Evolutionary conservation across 177 flowering plant genomes (phyloP).

Genomic region (Vitis hybrid): DNA sequence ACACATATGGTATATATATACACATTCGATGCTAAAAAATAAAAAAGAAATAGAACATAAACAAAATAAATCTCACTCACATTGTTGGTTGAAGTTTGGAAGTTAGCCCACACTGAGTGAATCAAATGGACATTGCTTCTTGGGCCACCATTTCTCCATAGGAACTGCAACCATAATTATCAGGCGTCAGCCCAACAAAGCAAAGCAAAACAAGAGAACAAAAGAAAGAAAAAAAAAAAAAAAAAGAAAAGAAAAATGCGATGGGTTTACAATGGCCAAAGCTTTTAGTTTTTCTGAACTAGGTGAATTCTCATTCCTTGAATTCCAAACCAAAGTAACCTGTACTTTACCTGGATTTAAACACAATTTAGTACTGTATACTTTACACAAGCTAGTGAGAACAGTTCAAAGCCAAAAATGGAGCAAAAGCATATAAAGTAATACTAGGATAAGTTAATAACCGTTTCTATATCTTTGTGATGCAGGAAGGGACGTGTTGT

Average conservation of each 20-base stretch:
- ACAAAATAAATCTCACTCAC: slow-evolving; percentile 42
- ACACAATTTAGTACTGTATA: background rate
- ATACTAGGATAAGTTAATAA: slow-evolving; percentile 18
- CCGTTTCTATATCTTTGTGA: slow-evolving; percentile 81
- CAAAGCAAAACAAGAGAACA: background rate
- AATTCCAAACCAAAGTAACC: slow-evolving; percentile 93
- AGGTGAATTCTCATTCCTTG: slow-evolving; percentile 75
- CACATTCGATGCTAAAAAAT: background rate
- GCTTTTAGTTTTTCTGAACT: slow-evolving; percentile 62
- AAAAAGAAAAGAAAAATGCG: background rate
- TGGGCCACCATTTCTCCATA: slow-evolving; percentile 85
- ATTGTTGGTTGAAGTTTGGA: slow-evolving; percentile 87
- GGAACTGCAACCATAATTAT: slow-evolving; percentile 53
- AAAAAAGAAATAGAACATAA: background rate
- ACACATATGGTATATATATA: no score
- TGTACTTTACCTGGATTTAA: slow-evolving; percentile 77
- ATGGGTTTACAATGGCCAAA: slow-evolving; percentile 65
- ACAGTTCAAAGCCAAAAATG: background rate
- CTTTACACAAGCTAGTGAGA: background rate
- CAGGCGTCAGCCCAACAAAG: background rate
- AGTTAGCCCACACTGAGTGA: slow-evolving; percentile 97
- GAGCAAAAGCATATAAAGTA: background rate
- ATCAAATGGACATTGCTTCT: slow-evolving; percentile 51
- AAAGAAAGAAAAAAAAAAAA: background rate
- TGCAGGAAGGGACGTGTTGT: slow-evolving; percentile 77